These are phyloP conservation scores for Prunus campanulata DNA, from an alignment of 306 rosid species.

Conservation along the genomic window DNA sequence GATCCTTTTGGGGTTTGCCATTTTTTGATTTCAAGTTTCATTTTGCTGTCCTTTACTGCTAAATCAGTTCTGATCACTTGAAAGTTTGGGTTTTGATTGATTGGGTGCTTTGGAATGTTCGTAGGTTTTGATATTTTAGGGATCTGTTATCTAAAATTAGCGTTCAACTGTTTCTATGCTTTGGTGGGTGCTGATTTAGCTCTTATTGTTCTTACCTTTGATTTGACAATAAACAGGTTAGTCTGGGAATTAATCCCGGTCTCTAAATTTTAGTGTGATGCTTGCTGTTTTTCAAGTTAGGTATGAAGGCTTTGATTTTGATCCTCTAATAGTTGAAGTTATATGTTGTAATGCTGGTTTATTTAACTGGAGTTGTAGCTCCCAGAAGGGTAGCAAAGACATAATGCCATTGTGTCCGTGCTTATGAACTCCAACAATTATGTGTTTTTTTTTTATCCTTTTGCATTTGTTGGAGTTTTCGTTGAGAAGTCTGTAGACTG, in stretches of 20 bases:
- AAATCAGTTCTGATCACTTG: conserved; percentile 16
- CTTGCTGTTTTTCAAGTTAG: neutral
- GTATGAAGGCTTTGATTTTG: neutral
- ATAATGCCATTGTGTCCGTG: neutral
- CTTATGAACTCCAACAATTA: neutral
- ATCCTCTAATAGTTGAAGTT: neutral
- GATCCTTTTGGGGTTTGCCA: conserved; percentile 4
- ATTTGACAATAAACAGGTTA: neutral
- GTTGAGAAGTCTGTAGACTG: neutral
- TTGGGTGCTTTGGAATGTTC: conserved; percentile 8
- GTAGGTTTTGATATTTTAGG: neutral
- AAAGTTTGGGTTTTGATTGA: conserved; percentile 20
- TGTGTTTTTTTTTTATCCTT: neutral
- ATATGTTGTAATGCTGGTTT: neutral
- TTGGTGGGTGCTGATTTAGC: neutral
- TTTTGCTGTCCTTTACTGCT: conserved; percentile 2
- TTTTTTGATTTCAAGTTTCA: neutral
- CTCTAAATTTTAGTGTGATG: neutral
- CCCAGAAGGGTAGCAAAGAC: neutral
- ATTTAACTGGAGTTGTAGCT: neutral
- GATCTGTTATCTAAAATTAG: conserved; percentile 23
- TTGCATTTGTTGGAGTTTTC: neutral
- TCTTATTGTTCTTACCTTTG: neutral
- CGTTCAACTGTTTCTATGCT: neutral
- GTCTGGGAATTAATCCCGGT: neutral